Evolutionary conservation across 179 eudicot genomes (phyloP), one percentile per base, ranked within the genome.

Genomic region (Nepenthes alata): DNA sequence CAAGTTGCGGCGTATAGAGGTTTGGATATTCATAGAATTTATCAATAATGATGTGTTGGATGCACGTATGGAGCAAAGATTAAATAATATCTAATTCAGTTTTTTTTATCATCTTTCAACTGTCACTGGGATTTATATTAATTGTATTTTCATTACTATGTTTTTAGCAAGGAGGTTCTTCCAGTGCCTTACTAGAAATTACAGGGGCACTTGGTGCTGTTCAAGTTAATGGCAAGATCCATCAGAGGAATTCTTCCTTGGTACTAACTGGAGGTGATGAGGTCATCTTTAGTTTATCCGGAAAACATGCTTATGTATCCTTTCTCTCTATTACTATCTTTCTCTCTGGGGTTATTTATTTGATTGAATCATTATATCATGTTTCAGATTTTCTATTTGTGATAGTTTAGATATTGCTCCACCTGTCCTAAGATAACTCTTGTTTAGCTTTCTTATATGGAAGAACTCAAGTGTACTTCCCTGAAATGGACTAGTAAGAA

Each of bases 231-330:
- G 86, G 85, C 58, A 80, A 75, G 74, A 15, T 62, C 47, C 81
- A 70, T 57, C 75, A 75, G 34, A 85, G 77, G 69, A 78, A 81
- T 35, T 66, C 93, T 14, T 66, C 82, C 41, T 50, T 78, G 35
- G 76, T 67, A 53, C 73, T 90, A 51, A 75, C 66, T 58, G 90
- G 76, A 25, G 97, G 97, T 45, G 97, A 90, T 72, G 97, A 85
- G 66, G 76, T 90, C 77, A 69, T 88, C 47, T 90, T 90, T 67
- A 81, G 78, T 64, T 63, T 75, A 61, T 63, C 82, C 12, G 90
- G 84, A 11, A 76, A 71, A 72, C 81, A 88, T 80, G 83, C 89
- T 75, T 90, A 85, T 64, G 97, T 90, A 90, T 90, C 97, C 97
- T 85, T 75, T 41, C 41, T 41, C 12, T 25, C 25, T 25, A 25